Evolutionary conservation across 1,284 basidiomycete genomes (phyloP).

Genomic region (Crepidotus sp.): DNA sequence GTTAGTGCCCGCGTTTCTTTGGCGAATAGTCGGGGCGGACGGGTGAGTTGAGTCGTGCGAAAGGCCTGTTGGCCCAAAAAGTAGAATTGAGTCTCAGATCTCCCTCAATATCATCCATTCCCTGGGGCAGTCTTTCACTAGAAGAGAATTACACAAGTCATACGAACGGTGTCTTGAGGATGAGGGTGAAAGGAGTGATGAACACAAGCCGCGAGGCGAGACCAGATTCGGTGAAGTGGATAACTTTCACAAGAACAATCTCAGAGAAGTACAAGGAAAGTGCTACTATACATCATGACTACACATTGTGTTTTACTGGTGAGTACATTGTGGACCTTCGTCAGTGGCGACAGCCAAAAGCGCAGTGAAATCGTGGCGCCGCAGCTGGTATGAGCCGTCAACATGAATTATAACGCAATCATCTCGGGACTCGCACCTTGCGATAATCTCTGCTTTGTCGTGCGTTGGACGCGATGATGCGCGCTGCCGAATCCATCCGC

Average conservation of each 20-base stretch:
- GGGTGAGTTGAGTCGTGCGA: constrained; percentile 11
- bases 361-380: constrained; percentile 23
- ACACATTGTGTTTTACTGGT: constrained; percentile 21
- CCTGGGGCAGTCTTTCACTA: not conserved
- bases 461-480: constrained; percentile 47
- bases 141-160: constrained; percentile 9
- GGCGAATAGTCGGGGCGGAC: constrained; percentile 15
- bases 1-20: constrained; percentile 6
- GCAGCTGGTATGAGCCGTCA: not conserved
- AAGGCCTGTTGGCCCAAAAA: constrained; percentile 17
- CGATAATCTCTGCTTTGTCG: constrained; percentile 22
- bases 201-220: constrained; percentile 1
- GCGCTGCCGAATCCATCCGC: constrained; percentile 38
- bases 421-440: constrained; percentile 1
- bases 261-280: not conserved
- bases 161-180: constrained; percentile 13
- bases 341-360: constrained; percentile 22
- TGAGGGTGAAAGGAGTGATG: constrained; percentile 17
- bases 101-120: constrained; percentile 15
- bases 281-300: not conserved
- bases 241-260: not conserved
- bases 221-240: constrained; percentile 15
- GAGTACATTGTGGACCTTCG: constrained; percentile 23
- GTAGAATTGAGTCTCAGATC: constrained; percentile 20
- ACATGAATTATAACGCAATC: not conserved